These are phyloP conservation scores for Anthracocystis panici-leucophaei DNA, from an alignment of 1,284 basidiomycete genomes.

Conservation along the genomic window DNA sequence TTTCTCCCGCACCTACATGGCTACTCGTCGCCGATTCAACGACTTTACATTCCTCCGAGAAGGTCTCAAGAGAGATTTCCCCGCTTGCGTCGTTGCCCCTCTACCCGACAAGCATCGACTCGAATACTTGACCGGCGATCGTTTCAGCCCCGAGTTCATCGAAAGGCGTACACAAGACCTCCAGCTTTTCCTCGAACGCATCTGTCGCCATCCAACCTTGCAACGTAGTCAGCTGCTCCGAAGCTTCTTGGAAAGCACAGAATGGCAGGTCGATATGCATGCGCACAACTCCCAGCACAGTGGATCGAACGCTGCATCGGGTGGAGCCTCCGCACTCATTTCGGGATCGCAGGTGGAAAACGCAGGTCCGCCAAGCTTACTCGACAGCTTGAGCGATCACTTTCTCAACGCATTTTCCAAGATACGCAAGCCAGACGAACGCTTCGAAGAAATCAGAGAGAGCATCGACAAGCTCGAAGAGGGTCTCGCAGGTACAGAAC, in stretches of 20 bases:
- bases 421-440: slow-evolving; percentile 94
- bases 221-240: slow-evolving; percentile 88
- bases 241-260: slow-evolving; percentile 92
- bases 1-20: slow-evolving; percentile 76
- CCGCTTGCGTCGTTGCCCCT: slow-evolving; percentile 94
- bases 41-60: slow-evolving; percentile 96
- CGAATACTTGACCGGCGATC: slow-evolving; percentile 90
- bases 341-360: slow-evolving; percentile 40
- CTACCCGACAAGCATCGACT: slow-evolving; percentile 97
- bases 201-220: slow-evolving; percentile 92
- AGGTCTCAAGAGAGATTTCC: slow-evolving; percentile 89
- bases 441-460: slow-evolving; percentile 91
- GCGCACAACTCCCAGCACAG: slow-evolving; percentile 55
- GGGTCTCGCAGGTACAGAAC: slow-evolving; percentile 81
- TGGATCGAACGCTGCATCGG: slow-evolving; percentile 15
- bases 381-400: slow-evolving; percentile 92
- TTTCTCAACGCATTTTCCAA: slow-evolving; percentile 93
- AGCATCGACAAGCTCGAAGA: slow-evolving; percentile 95
- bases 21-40: slow-evolving; percentile 88
- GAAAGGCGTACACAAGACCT: slow-evolving; percentile 89
- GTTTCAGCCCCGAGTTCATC: slow-evolving; percentile 96
- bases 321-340: slow-evolving; percentile 16
- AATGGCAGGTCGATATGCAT: slow-evolving; percentile 78
- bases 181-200: slow-evolving; percentile 89
- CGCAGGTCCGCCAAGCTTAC: slow-evolving; percentile 44